phyloP scores from a whole-genome alignment of 2,329 filamentous ascomycete genomes.

The Arthrobotrys sinensis region DNA sequence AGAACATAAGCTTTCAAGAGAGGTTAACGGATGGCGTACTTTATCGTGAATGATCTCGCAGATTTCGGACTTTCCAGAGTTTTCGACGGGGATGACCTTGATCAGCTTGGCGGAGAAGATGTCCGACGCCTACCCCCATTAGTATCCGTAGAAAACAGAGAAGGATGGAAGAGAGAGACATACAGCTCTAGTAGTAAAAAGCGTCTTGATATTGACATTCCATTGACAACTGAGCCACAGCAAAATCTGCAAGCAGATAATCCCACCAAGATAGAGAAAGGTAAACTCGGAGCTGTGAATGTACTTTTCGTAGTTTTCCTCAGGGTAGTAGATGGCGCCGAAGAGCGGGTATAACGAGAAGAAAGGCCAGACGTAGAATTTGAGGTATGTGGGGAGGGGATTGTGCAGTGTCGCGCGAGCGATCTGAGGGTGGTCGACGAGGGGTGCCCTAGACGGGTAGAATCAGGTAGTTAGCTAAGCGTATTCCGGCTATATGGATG shows the following conservation, averaged over 20 bases:
- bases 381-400: slow-evolving; percentile 83
- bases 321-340: slow-evolving; percentile 85
- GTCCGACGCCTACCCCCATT: slow-evolving; percentile 59
- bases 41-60: slow-evolving; percentile 84
- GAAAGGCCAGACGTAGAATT: slow-evolving; percentile 95
- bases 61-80: slow-evolving; percentile 90
- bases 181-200: slow-evolving; percentile 84
- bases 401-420: slow-evolving; percentile 88
- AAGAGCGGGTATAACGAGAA: slow-evolving; percentile 92
- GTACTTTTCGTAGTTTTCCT: slow-evolving; percentile 88
- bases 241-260: slow-evolving; percentile 88
- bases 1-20: neutral
- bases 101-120: slow-evolving; percentile 85
- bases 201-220: slow-evolving; percentile 87
- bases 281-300: slow-evolving; percentile 98
- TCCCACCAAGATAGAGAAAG: slow-evolving; percentile 90
- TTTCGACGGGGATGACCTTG: slow-evolving; percentile 90
- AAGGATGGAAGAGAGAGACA: slow-evolving; percentile 61
- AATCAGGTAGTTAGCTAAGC: slow-evolving; percentile 3
- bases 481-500: slow-evolving; percentile 9
- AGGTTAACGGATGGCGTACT: slow-evolving; percentile 70
- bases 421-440: slow-evolving; percentile 94
- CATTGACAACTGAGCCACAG: slow-evolving; percentile 97
- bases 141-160: neutral
- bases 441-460: slow-evolving; percentile 77